Conservation (phyloP, 768 basidiomycete genomes). For the Boletus rufocinnamomeus region DNA sequence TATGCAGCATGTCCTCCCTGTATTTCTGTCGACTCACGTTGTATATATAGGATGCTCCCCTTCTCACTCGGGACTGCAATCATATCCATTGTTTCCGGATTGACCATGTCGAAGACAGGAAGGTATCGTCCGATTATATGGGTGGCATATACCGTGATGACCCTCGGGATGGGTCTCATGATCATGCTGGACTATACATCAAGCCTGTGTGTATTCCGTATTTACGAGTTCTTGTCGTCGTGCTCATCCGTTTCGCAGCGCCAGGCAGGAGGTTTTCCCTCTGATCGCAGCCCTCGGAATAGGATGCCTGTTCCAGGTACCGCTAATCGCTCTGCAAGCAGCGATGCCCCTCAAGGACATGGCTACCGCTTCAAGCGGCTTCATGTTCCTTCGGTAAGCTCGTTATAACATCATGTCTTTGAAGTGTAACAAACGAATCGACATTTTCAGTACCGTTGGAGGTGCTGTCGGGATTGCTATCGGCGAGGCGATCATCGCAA, state of each 20-base stretch:
- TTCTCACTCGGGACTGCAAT: constrained; percentile 35
- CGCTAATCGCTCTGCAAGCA: constrained; percentile 75
- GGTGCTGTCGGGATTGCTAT: constrained; percentile 38
- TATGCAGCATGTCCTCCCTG: constrained; percentile 28
- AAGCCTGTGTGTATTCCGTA: no score
- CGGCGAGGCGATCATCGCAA: constrained; percentile 70
- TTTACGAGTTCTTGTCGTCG: no score
- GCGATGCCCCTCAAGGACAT: constrained; percentile 88
- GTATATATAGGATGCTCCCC: constrained; percentile 64
- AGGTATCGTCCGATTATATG: constrained; percentile 66
- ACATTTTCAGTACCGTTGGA: no score
- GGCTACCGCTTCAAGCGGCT: constrained; percentile 73
- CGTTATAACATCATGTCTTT: no score
- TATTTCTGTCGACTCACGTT: background rate
- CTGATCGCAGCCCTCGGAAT: constrained; percentile 66
- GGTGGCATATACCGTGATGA: constrained; percentile 54
- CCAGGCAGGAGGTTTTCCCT: constrained; percentile 56
- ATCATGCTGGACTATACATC: no score
- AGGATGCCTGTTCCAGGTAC: constrained; percentile 67
- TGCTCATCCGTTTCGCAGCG: no score
- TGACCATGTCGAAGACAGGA: constrained; percentile 57
- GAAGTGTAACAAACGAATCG: no score
- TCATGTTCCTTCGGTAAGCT: no score
- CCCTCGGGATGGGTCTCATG: constrained; percentile 46
- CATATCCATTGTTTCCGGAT: constrained; percentile 56